phyloP scores from a whole-genome alignment of 108 stramenopile genomes.

The Bacterosira constricta region DNA sequence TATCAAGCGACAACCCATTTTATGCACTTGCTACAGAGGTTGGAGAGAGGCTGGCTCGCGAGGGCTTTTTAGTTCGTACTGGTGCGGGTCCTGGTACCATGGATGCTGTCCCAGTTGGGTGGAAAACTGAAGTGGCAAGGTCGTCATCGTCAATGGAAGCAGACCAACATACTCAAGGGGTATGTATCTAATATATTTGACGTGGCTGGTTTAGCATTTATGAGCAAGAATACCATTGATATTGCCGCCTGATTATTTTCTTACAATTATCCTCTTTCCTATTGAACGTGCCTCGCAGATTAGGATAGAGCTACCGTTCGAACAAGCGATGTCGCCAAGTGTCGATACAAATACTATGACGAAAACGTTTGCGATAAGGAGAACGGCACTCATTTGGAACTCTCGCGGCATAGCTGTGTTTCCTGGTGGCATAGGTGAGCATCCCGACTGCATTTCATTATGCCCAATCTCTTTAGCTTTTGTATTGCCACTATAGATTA shows the following conservation, averaged over 20 bases:
- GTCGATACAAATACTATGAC: slow-evolving; percentile 39
- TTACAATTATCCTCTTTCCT: neutral
- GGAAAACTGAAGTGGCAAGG: slow-evolving; percentile 9
- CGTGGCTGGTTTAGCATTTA: neutral
- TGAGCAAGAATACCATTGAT: no score
- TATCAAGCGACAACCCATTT: slow-evolving; percentile 17
- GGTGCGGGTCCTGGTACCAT: slow-evolving; percentile 39
- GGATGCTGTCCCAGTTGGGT: slow-evolving; percentile 38
- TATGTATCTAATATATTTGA: neutral
- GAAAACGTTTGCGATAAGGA: slow-evolving; percentile 27
- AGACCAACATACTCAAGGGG: slow-evolving; percentile 25
- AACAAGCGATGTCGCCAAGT: slow-evolving; percentile 21
- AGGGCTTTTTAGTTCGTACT: slow-evolving; percentile 25
- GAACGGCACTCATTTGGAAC: slow-evolving; percentile 45
- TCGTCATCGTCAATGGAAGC: neutral
- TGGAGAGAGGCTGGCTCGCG: slow-evolving; percentile 17
- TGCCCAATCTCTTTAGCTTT: no score
- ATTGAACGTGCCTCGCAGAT: neutral
- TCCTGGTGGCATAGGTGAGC: slow-evolving; percentile 38
- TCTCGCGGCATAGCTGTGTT: slow-evolving; percentile 36
- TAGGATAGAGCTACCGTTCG: slow-evolving; percentile 38
- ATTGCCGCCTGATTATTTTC: no score
- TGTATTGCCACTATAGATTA: no score
- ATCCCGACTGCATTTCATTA: no score
- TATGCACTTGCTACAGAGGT: slow-evolving; percentile 19